Percentiles rank a stretch among this genome's conserved stretches.
phyloP scores from a whole-genome alignment of 2,329 filamentous ascomycete genomes.

The Microsporum ferrugineum region DNA sequence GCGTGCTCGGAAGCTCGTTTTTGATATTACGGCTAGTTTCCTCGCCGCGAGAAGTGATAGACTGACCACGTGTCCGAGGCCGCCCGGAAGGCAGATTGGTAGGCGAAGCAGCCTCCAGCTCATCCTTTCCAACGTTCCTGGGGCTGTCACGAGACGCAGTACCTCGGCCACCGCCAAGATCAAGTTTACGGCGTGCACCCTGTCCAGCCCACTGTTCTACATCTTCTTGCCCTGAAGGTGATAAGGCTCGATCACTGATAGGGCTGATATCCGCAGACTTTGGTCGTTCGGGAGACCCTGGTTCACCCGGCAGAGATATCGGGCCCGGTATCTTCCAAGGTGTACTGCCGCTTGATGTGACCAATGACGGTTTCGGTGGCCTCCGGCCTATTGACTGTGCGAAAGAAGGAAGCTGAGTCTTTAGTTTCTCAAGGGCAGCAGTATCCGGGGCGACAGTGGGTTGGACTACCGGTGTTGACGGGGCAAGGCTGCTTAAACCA shows the following conservation, averaged over 20 bases:
- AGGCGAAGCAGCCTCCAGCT: slow-evolving; percentile 12
- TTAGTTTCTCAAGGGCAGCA: neutral
- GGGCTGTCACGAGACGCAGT: neutral
- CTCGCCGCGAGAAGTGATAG: slow-evolving; percentile 26
- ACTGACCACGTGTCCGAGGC: slow-evolving; percentile 29
- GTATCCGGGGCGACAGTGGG: neutral
- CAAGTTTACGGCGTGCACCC: neutral
- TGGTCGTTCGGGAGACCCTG: slow-evolving; percentile 31
- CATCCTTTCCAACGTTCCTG: neutral
- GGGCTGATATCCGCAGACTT: slow-evolving; percentile 36
- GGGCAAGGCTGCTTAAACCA: neutral
- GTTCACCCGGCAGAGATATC: slow-evolving; percentile 24
- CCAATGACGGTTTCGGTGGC: slow-evolving; percentile 26
- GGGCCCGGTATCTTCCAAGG: slow-evolving; percentile 33
- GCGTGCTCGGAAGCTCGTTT: slow-evolving; percentile 27
- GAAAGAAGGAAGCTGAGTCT: neutral
- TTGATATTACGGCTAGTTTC: slow-evolving; percentile 21
- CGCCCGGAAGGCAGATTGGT: slow-evolving; percentile 23
- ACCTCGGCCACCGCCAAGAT: neutral
- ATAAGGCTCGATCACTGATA: slow-evolving; percentile 34
- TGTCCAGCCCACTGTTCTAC: neutral
- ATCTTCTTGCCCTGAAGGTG: slow-evolving; percentile 17
- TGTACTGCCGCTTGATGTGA: slow-evolving; percentile 31
- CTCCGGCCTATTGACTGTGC: slow-evolving; percentile 18
- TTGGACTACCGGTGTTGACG: neutral